Evolutionary conservation across 192 early-diverging fungal species (phyloP), one percentile per base, ranked within the genome.

Genomic region (Helicostylum pulchrum): DNA sequence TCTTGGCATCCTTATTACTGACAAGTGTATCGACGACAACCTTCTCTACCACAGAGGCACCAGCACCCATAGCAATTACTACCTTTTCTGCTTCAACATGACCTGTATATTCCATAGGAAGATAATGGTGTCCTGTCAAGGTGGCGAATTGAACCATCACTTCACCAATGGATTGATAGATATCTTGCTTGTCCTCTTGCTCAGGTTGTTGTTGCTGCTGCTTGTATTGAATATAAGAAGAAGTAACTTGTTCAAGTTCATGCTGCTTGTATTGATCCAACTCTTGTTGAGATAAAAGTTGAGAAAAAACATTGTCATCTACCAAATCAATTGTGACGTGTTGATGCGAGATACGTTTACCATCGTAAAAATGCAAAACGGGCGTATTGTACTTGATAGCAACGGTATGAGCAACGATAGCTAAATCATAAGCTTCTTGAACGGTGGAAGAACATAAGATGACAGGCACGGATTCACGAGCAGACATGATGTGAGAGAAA

Each of bases 381-480:
- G 88, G 87, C 21, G 54, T 67, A 30, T 39, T 65, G 32, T 87
- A 76, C 51, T 79, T 78, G 42, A 79, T 71, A 14, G 94, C 77
- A 4, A 88, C 82, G 23, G 92, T 78, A 51, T 95, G 86, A 5
- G 94, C 87, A 9, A 92, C 83, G 26, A 94, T 42, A 6, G 92
- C 90, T 67, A 91, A 77, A 78, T 96, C 94, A 43, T 90, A 82
- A 4, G 90, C 84, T 61, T 92, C 86, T 76, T 96, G 93, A 34
- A 85, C 82, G 57, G 83, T 83, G 32, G 77, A 71, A 34, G 94
- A 95, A 53, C 84, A 83, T 55, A 97, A 66, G 50, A 96, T 55
- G 7, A 85, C 89, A 50, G 89, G 90, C 11, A 94, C 94, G 52
- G 86, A 80, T 65, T 88, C 85, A 53, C 90, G 86, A 17, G 92